Evolutionary conservation across 441 rosid genomes (phyloP), one percentile per base, ranked within the genome.

Genomic region (Gossypium davidsonii): DNA sequence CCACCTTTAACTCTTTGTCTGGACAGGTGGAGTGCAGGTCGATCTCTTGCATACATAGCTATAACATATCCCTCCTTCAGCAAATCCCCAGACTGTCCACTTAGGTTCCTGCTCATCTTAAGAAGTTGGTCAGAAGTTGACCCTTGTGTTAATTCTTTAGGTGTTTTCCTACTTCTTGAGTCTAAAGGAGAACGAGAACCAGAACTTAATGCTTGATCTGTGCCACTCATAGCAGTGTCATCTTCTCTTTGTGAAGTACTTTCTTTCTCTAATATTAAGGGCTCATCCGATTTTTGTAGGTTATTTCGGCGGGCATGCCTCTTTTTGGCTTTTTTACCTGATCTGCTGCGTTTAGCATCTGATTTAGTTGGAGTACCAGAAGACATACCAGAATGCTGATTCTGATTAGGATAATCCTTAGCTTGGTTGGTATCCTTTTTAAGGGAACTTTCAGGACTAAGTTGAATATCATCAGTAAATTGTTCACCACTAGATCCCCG

Each of bases 1-100:
- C 98, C 98, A 10, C 95, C 96, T 90, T 90, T 95, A 59, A 84
- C 89, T 83, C 98, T 89, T 85, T 91, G 97, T 79, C 99, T 86
- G 59, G 99, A 88, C 57, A 95, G 90, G 78, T 91, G 94, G 67
- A 93, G 90, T 3, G 85, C 85, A 28, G 87, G 78, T 52, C 67
- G 79, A 77, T 90, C 98, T 87, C 89, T 93, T 14, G 91, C 90
- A 79, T 89, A 88, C 66, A 95, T 76, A 66, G 98, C 98, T 78
- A 95, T 80, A 52, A 95, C 94, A 78, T 77, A 84, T 65, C 99
- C 98, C 79, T 95, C 97, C 84, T 90, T 95, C 79, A 91, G 87
- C 72, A 85, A 18, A 57, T 91, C 93, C 71, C 77, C 80, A 52
- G 90, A 81, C 61, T 76, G 84, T 67, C 87, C 93, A 64, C 74